phyloP scores from a whole-genome alignment of 106 monocot genomes.

The Dendrobium catenatum region DNA sequence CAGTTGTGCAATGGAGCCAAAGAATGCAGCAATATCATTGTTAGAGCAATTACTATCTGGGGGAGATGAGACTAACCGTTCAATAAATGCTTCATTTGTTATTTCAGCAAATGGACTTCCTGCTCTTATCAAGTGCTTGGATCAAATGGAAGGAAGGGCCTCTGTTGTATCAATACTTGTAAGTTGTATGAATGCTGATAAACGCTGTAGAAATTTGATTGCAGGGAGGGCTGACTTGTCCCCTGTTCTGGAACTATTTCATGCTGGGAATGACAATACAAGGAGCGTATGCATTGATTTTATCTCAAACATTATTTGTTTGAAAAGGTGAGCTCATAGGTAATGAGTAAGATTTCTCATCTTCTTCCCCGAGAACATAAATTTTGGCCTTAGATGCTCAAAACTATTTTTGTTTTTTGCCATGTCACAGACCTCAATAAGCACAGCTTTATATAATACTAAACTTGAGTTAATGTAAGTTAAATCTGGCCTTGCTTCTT shows the following conservation, averaged over 20 bases:
- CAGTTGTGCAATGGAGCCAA: slow-evolving; percentile 28
- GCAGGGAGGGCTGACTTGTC: slow-evolving; percentile 32
- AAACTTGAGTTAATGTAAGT: neutral
- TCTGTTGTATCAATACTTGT: slow-evolving; percentile 36
- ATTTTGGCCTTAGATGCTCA: neutral
- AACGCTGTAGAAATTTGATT: slow-evolving; percentile 31
- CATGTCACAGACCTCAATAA: too few relatives aligned
- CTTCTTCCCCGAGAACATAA: neutral
- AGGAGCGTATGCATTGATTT: slow-evolving; percentile 42
- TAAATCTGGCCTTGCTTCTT: neutral
- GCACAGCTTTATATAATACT: neutral
- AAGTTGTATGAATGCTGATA: slow-evolving; percentile 49
- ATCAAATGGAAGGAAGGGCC: slow-evolving; percentile 24
- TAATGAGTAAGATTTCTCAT: neutral
- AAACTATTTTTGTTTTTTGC: neutral
- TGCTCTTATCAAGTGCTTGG: slow-evolving; percentile 33
- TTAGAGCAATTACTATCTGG: slow-evolving; percentile 34
- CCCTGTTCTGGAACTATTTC: slow-evolving; percentile 48
- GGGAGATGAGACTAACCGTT: slow-evolving; percentile 29
- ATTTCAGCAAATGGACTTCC: slow-evolving; percentile 35
- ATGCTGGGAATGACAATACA: slow-evolving; percentile 35
- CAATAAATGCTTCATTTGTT: slow-evolving; percentile 28
- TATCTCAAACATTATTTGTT: slow-evolving; percentile 31
- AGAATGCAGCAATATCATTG: slow-evolving; percentile 29
- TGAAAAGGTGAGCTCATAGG: slow-evolving; percentile 29